Evolutionary conservation across 495 filamentous ascomycete genomes (phyloP).

Genomic region (Lasiosphaeria ovina): DNA sequence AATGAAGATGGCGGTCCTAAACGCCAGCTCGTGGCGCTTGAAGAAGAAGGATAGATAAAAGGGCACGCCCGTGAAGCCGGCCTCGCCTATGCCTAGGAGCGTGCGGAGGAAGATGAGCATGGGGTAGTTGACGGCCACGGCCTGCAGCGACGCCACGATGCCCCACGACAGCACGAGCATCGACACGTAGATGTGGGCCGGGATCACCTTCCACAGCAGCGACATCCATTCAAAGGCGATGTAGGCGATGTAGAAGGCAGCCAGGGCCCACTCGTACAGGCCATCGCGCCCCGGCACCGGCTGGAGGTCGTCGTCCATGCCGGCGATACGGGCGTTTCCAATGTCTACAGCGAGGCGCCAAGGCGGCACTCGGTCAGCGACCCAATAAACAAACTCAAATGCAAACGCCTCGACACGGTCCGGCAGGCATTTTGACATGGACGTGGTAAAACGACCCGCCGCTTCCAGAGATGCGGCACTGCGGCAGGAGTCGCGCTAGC

Average conservation of each 20-base stretch:
- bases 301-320: slow-evolving; percentile 64
- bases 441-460: no score
- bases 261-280: slow-evolving; percentile 75
- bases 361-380: slow-evolving; percentile 2
- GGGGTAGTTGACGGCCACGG: slow-evolving; percentile 67
- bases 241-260: slow-evolving; percentile 72
- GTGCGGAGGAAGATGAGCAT: slow-evolving; percentile 64
- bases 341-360: slow-evolving; percentile 52
- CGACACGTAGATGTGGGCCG: slow-evolving; percentile 58
- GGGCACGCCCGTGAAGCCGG: slow-evolving; percentile 74
- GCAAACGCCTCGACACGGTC: no score
- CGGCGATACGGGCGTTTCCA: slow-evolving; percentile 75
- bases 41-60: slow-evolving; percentile 87
- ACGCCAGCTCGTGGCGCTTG: slow-evolving; percentile 73
- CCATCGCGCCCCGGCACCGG: slow-evolving; percentile 61
- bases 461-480: no score
- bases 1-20: slow-evolving; percentile 78
- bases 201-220: slow-evolving; percentile 71
- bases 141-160: slow-evolving; percentile 68
- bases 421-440: no score
- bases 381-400: neutral
- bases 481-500: no score
- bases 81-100: slow-evolving; percentile 70
- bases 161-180: slow-evolving; percentile 69
- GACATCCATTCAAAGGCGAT: slow-evolving; percentile 69